Percentiles rank a stretch among this genome's conserved stretches.
phyloP scores from a whole-genome alignment of 2,329 filamentous ascomycete species.

The Bretziella fagacearum region DNA sequence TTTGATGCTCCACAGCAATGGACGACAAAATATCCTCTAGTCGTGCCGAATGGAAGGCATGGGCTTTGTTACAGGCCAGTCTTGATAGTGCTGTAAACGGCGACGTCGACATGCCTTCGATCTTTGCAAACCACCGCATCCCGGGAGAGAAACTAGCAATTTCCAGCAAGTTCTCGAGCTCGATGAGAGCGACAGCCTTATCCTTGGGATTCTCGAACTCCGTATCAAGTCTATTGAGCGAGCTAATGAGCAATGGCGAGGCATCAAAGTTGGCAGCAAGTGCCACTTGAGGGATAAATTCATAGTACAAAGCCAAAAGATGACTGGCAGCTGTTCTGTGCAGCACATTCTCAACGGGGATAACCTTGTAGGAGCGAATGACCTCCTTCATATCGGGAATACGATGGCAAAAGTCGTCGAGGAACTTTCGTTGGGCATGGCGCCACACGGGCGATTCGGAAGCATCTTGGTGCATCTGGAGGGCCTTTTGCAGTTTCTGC shows the following conservation, averaged over 20 bases:
- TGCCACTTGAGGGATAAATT: conserved; percentile 61
- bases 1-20: conserved; percentile 12
- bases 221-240: conserved; percentile 44
- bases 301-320: conserved; percentile 69
- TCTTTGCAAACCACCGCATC: conserved; percentile 82
- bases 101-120: conserved; percentile 43
- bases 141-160: conserved; percentile 66
- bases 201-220: conserved; percentile 32
- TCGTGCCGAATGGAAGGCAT: conserved; percentile 11
- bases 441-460: conserved; percentile 39
- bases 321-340: conserved; percentile 66
- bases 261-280: conserved; percentile 79
- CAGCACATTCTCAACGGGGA: conserved; percentile 49
- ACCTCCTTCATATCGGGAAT: conserved; percentile 72
- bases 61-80: conserved; percentile 19
- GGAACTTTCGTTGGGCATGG: conserved; percentile 48
- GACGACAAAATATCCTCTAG: conserved; percentile 10
- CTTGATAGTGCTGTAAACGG: conserved; percentile 57
- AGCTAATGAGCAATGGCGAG: conserved; percentile 54
- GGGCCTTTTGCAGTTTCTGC: conserved; percentile 52
- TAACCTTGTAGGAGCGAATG: conserved; percentile 54
- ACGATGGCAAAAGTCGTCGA: conserved; percentile 58
- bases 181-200: conserved; percentile 44
- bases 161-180: conserved; percentile 64
- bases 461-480: conserved; percentile 37